phyloP scores from a whole-genome alignment of 1,139 yeast species.

The Magnusiomyces starmeri region DNA sequence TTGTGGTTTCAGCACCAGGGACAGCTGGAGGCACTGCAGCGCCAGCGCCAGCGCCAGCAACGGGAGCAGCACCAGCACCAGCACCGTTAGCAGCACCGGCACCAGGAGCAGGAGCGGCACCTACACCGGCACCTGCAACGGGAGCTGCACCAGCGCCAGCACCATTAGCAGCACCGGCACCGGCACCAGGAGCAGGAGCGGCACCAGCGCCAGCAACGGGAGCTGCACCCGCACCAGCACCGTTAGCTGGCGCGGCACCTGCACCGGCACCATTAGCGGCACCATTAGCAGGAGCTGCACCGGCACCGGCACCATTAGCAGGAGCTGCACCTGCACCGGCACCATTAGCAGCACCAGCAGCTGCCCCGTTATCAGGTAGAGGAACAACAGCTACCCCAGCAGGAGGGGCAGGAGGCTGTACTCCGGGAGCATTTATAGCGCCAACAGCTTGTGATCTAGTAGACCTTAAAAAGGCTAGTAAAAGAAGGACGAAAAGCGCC shows the following conservation, averaged over 20 bases:
- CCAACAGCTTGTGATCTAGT: neutral
- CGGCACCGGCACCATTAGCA: constrained; percentile 2
- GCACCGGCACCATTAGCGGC: neutral
- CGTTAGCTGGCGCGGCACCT: neutral
- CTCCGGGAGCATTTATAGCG: too few species aligned
- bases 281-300: constrained; percentile 4
- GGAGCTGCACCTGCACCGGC: neutral
- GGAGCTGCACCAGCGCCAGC: too few species aligned
- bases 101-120: neutral
- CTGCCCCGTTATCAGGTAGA: too few species aligned
- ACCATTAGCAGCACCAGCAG: neutral
- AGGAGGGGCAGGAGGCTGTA: too few species aligned
- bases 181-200: constrained; percentile 6
- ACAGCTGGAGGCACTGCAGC: neutral
- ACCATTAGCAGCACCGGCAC: constrained; percentile 6
- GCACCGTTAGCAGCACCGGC: neutral
- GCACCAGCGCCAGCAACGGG: constrained; percentile 10
- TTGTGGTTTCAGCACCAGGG: too few species aligned
- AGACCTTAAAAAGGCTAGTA: neutral
- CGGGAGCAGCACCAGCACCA: neutral
- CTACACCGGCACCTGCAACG: neutral
- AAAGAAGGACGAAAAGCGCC: neutral
- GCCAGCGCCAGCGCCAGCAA: neutral
- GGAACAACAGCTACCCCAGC: too few species aligned
- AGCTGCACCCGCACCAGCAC: neutral